Conservation (phyloP, 2,329 filamentous ascomycete genomes). For the Tolypocladium album region DNA sequence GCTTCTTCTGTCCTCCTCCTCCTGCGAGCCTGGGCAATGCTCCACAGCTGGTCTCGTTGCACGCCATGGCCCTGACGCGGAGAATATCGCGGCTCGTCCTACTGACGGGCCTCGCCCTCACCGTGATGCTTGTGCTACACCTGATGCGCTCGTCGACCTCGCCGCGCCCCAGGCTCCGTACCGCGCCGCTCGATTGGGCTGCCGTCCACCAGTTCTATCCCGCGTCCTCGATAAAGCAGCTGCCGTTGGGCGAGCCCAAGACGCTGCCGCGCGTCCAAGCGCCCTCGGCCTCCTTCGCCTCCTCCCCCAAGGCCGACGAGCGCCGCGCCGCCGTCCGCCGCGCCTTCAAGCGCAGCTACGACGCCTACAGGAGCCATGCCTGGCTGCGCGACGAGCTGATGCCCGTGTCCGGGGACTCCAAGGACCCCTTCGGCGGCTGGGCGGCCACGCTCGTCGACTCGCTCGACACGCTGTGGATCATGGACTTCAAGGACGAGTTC, state of each 20-base stretch:
- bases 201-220: conserved; percentile 14
- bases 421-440: conserved; percentile 42
- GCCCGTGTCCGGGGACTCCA: conserved; percentile 34
- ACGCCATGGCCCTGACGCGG: conserved; percentile 12
- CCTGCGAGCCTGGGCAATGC: not conserved
- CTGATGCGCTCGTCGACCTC: conserved; percentile 6
- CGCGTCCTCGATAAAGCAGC: conserved; percentile 17
- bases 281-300: conserved; percentile 10
- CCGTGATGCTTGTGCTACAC: conserved; percentile 11
- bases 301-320: conserved; percentile 9
- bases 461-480: conserved; percentile 52
- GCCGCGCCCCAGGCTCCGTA: conserved; percentile 7
- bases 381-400: conserved; percentile 43
- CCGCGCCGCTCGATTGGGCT: conserved; percentile 21
- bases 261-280: conserved; percentile 20
- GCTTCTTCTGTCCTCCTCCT: not conserved
- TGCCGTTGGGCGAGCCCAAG: conserved; percentile 15
- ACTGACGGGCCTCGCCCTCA: conserved; percentile 8
- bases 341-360: conserved; percentile 33
- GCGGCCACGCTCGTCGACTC: conserved; percentile 50
- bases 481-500: conserved; percentile 49
- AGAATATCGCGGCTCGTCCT: conserved; percentile 11
- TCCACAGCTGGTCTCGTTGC: not conserved
- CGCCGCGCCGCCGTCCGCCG: conserved; percentile 27
- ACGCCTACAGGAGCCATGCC: conserved; percentile 39